Conservation (phyloP, 805 yeast genomes). For the Candida fluviatilis region DNA sequence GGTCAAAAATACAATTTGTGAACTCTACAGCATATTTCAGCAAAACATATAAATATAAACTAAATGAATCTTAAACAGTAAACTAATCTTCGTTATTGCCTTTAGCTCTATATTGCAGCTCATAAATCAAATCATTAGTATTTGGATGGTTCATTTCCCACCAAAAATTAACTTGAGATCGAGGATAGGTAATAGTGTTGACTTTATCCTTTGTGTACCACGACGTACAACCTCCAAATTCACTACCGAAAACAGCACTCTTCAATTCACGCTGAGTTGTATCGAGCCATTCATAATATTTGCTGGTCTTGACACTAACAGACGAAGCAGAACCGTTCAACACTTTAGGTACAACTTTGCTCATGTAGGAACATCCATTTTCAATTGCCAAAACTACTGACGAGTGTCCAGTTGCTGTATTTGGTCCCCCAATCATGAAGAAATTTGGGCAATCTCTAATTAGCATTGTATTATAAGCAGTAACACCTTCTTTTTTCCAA, state of each 20-base stretch:
- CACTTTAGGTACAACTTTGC: conserved; percentile 21
- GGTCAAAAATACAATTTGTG: no score
- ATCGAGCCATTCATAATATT: conserved; percentile 31
- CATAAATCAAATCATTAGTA: conserved; percentile 26
- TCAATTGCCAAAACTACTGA: conserved; percentile 39
- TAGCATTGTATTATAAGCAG: conserved; percentile 33
- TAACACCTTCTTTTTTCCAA: conserved; percentile 28
- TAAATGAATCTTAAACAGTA: no score
- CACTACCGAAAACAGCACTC: conserved; percentile 31
- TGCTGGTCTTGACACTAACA: conserved; percentile 27
- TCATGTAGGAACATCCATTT: conserved; percentile 23
- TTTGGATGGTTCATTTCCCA: conserved; percentile 20
- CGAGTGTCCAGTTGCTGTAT: conserved; percentile 40
- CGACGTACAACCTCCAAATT: conserved; percentile 38
- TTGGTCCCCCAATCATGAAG: conserved; percentile 36
- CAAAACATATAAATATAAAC: no score
- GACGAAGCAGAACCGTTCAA: conserved; percentile 24
- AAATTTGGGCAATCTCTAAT: conserved; percentile 32
- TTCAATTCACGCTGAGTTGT: conserved; percentile 22
- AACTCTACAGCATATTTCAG: no score
- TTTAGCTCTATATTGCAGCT: no score
- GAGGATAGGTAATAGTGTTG: conserved; percentile 34
- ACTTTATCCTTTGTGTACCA: conserved; percentile 30
- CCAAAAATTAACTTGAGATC: conserved; percentile 31
- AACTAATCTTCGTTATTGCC: no score